phyloP scores from a whole-genome alignment of 2,329 filamentous ascomycete genomes.

The Fusarium hainanense region DNA sequence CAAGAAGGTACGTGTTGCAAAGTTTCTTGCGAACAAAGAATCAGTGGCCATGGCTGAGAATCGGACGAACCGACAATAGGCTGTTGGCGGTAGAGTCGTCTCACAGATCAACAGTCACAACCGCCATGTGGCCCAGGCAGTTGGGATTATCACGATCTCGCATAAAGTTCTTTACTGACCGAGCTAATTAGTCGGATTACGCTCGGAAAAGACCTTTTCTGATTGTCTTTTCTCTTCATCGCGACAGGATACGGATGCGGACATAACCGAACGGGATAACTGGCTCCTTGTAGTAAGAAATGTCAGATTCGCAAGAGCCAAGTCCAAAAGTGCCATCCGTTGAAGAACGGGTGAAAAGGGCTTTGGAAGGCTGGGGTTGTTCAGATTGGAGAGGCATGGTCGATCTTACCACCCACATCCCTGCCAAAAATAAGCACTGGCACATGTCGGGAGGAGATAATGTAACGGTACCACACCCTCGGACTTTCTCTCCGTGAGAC shows the following conservation, averaged over 20 bases:
- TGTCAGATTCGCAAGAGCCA: conserved; percentile 20
- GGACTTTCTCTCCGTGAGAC: conserved; percentile 32
- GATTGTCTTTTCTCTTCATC: neutral
- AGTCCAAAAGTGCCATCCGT: conserved; percentile 32
- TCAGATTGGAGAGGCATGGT: conserved; percentile 26
- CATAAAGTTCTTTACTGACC: conserved; percentile 7
- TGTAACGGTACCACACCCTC: conserved; percentile 35
- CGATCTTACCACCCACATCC: conserved; percentile 37
- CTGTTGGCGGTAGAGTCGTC: conserved; percentile 6
- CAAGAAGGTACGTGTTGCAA: neutral
- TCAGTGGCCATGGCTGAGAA: conserved; percentile 8
- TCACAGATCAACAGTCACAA: conserved; percentile 17
- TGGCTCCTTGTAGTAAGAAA: conserved; percentile 16
- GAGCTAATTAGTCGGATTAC: conserved; percentile 8
- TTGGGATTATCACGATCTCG: conserved; percentile 16
- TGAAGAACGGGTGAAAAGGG: conserved; percentile 11
- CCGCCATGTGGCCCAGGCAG: conserved; percentile 4
- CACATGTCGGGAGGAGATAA: conserved; percentile 22
- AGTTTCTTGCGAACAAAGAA: conserved; percentile 10
- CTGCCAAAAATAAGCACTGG: conserved; percentile 39
- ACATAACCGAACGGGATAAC: conserved; percentile 21
- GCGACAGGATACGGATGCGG: conserved; percentile 7
- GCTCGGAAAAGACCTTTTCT: neutral
- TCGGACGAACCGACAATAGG: conserved; percentile 30
- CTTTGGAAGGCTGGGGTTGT: conserved; percentile 24